Conservation (phyloP, 2,329 filamentous ascomycete genomes). For the Phialophora macrospora region DNA sequence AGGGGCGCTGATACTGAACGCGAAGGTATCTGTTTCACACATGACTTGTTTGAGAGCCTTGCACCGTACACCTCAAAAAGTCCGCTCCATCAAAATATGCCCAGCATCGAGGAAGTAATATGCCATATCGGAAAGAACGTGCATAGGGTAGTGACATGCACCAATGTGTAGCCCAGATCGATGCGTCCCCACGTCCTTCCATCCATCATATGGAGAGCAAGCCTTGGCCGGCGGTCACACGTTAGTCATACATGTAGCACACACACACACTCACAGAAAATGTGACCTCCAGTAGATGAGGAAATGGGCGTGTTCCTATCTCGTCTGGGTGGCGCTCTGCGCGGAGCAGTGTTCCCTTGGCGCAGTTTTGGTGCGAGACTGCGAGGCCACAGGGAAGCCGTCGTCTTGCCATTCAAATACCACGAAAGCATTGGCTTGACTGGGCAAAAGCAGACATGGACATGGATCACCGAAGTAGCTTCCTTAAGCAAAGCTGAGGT, state of each 20-base stretch:
- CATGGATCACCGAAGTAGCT: no score
- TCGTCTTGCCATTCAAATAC: no score
- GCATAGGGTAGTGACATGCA: background rate
- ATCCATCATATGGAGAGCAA: background rate
- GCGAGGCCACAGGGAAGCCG: no score
- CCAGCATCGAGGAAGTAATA: background rate
- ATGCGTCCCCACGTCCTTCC: background rate
- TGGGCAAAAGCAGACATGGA: no score
- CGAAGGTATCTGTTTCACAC: background rate
- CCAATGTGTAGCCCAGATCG: background rate
- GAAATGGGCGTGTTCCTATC: background rate
- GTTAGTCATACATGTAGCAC: background rate
- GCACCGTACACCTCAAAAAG: background rate
- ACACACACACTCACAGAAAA: background rate
- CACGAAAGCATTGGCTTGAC: no score
- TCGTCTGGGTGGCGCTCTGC: background rate
- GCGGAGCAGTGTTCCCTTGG: background rate
- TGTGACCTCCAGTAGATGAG: background rate
- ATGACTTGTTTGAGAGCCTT: background rate
- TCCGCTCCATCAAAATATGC: background rate
- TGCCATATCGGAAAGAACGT: background rate
- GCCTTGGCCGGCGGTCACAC: background rate
- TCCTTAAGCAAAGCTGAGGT: no score
- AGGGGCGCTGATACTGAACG: no score
- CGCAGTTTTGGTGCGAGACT: background rate